A percentile compares a stretch with the other conserved stretches of the same genome.
phyloP scores from a whole-genome alignment of 225 moss, liverwort and hornwort genomes.

The Physcomitrium patens region DNA sequence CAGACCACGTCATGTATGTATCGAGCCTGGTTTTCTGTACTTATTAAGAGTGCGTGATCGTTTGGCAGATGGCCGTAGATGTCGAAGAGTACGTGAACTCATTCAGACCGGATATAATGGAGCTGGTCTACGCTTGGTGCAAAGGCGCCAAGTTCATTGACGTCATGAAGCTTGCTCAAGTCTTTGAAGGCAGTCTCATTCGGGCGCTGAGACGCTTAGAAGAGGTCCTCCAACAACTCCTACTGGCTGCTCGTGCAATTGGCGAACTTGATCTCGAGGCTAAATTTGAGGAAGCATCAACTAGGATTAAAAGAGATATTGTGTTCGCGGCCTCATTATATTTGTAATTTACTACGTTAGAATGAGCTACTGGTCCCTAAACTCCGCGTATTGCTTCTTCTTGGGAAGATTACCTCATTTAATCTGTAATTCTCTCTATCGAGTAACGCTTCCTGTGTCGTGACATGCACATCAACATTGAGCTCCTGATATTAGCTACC shows the following conservation, averaged over 20 bases:
- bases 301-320: slow-evolving; percentile 87
- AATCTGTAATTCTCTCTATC: no score
- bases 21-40: background rate
- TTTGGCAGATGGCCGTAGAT: slow-evolving; percentile 72
- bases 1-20: background rate
- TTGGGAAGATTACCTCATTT: background rate
- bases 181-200: slow-evolving; percentile 94
- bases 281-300: slow-evolving; percentile 80
- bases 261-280: slow-evolving; percentile 83
- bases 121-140: slow-evolving; percentile 82
- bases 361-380: background rate
- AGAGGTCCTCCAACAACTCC: slow-evolving; percentile 89
- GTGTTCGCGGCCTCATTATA: slow-evolving; percentile 96
- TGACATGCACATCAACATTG: slow-evolving; percentile 13
- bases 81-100: slow-evolving; percentile 84
- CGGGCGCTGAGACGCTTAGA: slow-evolving; percentile 88
- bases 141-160: slow-evolving; percentile 89
- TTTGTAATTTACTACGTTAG: slow-evolving; percentile 45
- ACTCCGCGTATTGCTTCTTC: slow-evolving; percentile 20
- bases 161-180: slow-evolving; percentile 82
- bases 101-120: slow-evolving; percentile 91
- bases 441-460: background rate
- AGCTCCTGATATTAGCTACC: background rate
- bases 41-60: background rate
- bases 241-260: slow-evolving; percentile 73